Evolutionary conservation across 768 basidiomycete genomes (phyloP), one percentile per base, ranked within the genome.

Genomic region (Hirschioporus abietinus): DNA sequence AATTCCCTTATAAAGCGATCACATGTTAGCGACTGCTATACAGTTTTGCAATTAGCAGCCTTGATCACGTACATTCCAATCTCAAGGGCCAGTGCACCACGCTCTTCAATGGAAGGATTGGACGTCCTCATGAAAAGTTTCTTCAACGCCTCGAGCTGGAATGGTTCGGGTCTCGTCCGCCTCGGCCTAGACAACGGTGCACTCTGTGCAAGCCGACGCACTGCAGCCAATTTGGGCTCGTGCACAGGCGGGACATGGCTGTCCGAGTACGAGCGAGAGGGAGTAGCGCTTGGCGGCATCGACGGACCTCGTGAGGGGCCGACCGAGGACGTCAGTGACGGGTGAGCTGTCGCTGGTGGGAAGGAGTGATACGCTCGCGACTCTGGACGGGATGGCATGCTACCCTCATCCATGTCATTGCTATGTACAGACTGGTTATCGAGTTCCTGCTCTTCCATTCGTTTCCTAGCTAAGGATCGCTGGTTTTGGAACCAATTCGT

Each of bases 401-500:
- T 63, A 34, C 66, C 65, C 24, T 62, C 25, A 25, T 65, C 67
- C 25, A 66, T 60, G 35, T 66, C 68, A 23, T 34, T 66, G n/a
- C 34, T 17, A 68, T 52, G 8, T 64, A 52, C 68, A 59, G 73
- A 72, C 58, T 77, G 73, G 63, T 70, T 62, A 25, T 71, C 74
- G 36, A 80, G 79, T 58, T 72, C 71, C 30, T 85, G 82, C 63
- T 88, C 87, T 68, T 90, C 88, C 70, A 81, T 84, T 71, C 83
- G 84, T 78, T 89, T 90, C 80, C 88, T 89, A 35, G 89, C 86
- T 69, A 88, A 83, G 74, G 86, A 91, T 71, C 90, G 89, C 73
- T 93, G 90, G 72, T 92, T 91, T 81, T 92, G 91, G 75, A 93
- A 93, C 92, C 91, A 92, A 73, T 93, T 92, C 1, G 88, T 91